Evolutionary conservation across 192 early-diverging fungal species (phyloP), one percentile per base, ranked within the genome.

Genomic region (Coemansia pectinata): DNA sequence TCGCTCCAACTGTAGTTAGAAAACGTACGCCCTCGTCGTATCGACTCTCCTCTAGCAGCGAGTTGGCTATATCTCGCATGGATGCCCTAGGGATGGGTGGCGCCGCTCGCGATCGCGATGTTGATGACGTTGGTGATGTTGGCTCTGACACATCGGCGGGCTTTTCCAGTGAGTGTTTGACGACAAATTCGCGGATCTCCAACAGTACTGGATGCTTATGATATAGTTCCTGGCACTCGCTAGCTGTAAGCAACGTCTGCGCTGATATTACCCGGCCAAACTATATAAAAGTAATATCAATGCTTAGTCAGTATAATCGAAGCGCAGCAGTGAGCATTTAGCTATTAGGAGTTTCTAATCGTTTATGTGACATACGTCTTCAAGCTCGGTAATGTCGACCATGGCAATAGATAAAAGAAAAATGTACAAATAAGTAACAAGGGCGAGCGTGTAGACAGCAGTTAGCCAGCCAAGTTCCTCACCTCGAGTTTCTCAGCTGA

Each of bases 41-140:
- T 23, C 75, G 76, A 7, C 59, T 66, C 27, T 75, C 81, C 25
- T 83, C 81, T 0, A 83, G 67, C 19, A 83, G 70, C 36, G 81
- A 74, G 21, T 59, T 64, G 29, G 69, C 48, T 12, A 83, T 65
- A n/a, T 66, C 73, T 31, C 72, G 59, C 55, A 78, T 17, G 1
- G 81, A 78, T 25, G 59, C 2, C n/a, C 42, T 68, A 45, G 55
- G 44, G 63, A 14, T 29, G 14, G 14, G 40, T 3, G 42, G n/a
- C 29, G 48, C 66, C 48, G 66, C 4, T 58, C 41, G 34, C 45
- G 59, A 27, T 67, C 42, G 50, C 25, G 5, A 25, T 61, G 38
- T 12, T 42, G 34, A 31, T 31, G 34, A 41, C 25, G 36, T 67
- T 21, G 44, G 48, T 47, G 59, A 38, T 14, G 48, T 19, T 21